phyloP scores from a whole-genome alignment of 169 alveolate species.

The Cryptosporidium ryanae region DNA sequence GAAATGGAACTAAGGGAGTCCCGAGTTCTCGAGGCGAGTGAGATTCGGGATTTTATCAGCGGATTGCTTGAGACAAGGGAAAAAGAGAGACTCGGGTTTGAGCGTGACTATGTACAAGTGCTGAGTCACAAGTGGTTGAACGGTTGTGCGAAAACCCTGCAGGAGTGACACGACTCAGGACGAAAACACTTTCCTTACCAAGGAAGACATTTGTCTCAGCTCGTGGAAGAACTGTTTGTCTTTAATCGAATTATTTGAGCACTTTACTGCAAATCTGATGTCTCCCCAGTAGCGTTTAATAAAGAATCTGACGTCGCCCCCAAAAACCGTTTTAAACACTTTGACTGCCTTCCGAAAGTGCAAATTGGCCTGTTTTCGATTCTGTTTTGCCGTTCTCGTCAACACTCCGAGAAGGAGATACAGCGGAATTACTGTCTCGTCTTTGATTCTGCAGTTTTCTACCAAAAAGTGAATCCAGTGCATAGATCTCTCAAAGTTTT shows the following conservation, averaged over 20 bases:
- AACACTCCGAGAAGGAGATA: constrained; percentile 14
- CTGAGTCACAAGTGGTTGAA: constrained; percentile 47
- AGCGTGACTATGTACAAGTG: constrained; percentile 9
- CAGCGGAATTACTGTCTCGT: constrained; percentile 34
- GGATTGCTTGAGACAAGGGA: constrained; percentile 5
- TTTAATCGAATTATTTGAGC: background rate
- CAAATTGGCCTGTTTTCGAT: background rate
- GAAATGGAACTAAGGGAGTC: background rate
- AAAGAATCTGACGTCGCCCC: constrained; percentile 18
- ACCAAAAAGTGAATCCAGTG: constrained; percentile 26
- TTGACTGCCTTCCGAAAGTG: constrained; percentile 11
- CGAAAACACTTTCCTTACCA: too few species aligned
- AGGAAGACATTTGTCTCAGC: too few species aligned
- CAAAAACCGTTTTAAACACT: constrained; percentile 16
- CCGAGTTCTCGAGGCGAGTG: background rate
- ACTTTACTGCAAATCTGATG: background rate
- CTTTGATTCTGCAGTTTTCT: background rate
- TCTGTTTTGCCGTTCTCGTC: background rate
- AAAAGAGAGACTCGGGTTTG: constrained; percentile 4
- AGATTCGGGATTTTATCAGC: background rate
- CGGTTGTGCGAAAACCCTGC: too few species aligned
- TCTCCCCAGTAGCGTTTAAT: constrained; percentile 63
- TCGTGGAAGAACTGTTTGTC: background rate
- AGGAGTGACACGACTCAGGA: too few species aligned
- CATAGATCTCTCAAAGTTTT: constrained; percentile 1